Conservation (phyloP, 202 grass and related monocot genomes). For the Carex sylvatica region DNA sequence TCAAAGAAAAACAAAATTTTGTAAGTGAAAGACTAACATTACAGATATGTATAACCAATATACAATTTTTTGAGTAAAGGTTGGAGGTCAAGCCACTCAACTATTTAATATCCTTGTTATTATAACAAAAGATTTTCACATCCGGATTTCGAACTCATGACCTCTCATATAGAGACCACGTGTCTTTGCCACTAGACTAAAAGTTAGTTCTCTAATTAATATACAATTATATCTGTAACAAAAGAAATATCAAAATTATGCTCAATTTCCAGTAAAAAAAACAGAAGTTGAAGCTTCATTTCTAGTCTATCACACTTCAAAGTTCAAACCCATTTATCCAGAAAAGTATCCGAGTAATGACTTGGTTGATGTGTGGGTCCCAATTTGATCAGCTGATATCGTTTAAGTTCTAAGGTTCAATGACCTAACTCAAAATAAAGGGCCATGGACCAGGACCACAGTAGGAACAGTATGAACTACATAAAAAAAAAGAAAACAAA, state of each 20-base stretch:
- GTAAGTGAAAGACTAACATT: conserved; percentile 35
- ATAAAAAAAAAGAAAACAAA: not conserved
- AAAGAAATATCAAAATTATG: not conserved
- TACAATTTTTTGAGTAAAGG: no score
- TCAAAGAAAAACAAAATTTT: not conserved
- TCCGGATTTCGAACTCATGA: no score
- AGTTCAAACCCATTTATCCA: not conserved
- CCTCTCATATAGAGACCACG: no score
- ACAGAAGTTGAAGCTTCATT: not conserved
- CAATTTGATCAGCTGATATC: conserved; percentile 8
- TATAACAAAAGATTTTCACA: no score
- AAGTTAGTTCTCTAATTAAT: no score
- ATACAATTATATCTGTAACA: not conserved
- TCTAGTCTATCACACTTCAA: no score
- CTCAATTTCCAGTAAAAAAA: not conserved
- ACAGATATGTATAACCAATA: not conserved
- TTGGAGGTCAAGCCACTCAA: no score
- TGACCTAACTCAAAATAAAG: no score
- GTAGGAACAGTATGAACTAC: conserved; percentile 9
- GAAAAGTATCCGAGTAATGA: not conserved
- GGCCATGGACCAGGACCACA: no score
- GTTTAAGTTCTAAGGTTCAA: not conserved
- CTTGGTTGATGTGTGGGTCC: not conserved
- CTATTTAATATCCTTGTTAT: no score
- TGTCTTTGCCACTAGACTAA: no score